Evolutionary conservation across 176 grass and related monocot species (phyloP), one percentile per base, ranked within the genome.

Genomic region (Oryza meyeriana): DNA sequence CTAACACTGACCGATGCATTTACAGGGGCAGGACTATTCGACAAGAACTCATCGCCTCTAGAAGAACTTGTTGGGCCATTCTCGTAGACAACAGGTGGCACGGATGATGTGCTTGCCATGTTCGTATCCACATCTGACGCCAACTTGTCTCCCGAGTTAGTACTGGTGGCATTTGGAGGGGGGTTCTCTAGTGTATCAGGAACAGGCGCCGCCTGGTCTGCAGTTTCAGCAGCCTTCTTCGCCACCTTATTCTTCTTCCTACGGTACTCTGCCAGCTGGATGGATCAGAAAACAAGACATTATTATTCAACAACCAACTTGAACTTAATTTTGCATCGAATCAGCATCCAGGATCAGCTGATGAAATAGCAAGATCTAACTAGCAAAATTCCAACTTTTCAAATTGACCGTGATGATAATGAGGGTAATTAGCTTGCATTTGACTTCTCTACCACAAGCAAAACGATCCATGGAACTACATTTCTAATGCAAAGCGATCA

Each of bases 191-290:
- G 59, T 69, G 40, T 72, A 41, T 87, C 79, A 14, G 83, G 52
- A 85, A 86, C 81, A 36, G 59, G 35, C 1, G 74, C 65, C 33
- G 71, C 66, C 74, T 90, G 85, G 2, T 90, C 88, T 13, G 28
- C 68, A 36, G 36, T 5, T 20, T 90, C 78, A 39, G 81, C 79
- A 3, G 84, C 69, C 78, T 90, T 93, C 64, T 90, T 94, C 13
- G 77, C 69, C 41, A 89, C 83, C 81, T 96, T 99, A 64, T 90
- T 92, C 84, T 64, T 99, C 83, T 94, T 92, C 90, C 87, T 99
- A 10, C 97, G 97, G 74, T 96, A 99, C 83, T 99, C 93, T 67
- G 92, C 97, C 39, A 99, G 87, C 97, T 99, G 89, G 57, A 84
- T 87, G 87, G 45, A 87, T 87, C 65, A 76, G n/a, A 75, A 89